These are phyloP conservation scores for Curvularia sp. DNA, from an alignment of 2,329 filamentous ascomycete species.

Conservation along the genomic window DNA sequence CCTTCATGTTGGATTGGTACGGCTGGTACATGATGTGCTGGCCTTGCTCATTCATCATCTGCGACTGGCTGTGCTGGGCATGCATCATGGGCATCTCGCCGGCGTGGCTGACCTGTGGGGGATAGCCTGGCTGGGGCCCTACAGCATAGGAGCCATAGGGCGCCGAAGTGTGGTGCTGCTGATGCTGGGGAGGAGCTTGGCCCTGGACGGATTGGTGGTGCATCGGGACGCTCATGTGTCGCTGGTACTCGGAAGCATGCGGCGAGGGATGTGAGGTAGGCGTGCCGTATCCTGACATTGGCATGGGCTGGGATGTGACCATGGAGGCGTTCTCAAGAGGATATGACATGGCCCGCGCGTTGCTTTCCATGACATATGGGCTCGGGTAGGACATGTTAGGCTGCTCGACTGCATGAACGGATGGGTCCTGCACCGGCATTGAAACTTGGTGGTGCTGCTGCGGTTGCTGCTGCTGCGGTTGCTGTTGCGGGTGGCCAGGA, in stretches of 20 bases:
- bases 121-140: constrained; percentile 40
- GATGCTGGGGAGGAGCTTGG: constrained; percentile 33
- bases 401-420: constrained; percentile 41
- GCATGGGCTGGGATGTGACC: constrained; percentile 47
- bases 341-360: constrained; percentile 49
- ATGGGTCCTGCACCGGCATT: constrained; percentile 43
- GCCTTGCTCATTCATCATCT: constrained; percentile 50
- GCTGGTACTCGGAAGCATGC: constrained; percentile 47
- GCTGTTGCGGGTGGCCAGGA: constrained; percentile 44
- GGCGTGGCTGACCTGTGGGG: constrained; percentile 45
- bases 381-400: constrained; percentile 44
- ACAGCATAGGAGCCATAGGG: constrained; percentile 40
- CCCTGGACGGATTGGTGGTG: constrained; percentile 40
- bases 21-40: constrained; percentile 50
- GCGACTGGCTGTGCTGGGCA: constrained; percentile 39
- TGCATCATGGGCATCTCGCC: constrained; percentile 51
- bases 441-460: constrained; percentile 46
- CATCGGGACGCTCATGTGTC: constrained; percentile 49
- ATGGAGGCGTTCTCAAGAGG: constrained; percentile 48
- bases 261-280: constrained; percentile 48
- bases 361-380: constrained; percentile 49
- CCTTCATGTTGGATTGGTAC: constrained; percentile 50
- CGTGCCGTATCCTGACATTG: constrained; percentile 48
- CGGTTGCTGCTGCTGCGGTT: constrained; percentile 42
- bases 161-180: constrained; percentile 39